A percentile compares a stretch with the other conserved stretches of the same genome.
phyloP scores from a whole-genome alignment of 495 filamentous ascomycete species.

The Bryoglossum gracile region DNA sequence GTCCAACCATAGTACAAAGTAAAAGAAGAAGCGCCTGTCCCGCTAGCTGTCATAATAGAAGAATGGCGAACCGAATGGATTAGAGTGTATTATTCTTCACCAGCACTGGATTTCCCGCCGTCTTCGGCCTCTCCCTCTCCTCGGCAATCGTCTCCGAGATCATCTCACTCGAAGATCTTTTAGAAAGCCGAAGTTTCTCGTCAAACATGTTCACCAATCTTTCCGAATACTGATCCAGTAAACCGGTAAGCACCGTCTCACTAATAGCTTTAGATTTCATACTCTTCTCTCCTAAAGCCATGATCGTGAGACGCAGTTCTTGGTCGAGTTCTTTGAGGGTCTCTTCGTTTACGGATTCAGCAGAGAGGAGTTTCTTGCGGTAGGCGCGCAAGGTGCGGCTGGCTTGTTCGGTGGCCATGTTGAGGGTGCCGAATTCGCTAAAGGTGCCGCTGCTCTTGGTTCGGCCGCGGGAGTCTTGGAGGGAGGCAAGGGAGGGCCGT shows the following conservation, averaged over 20 bases:
- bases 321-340: conserved; percentile 66
- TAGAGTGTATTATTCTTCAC: not conserved
- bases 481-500: conserved; percentile 50
- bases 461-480: conserved; percentile 49
- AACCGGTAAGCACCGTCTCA: conserved; percentile 51
- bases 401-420: conserved; percentile 70
- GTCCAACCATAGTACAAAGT: too few species aligned
- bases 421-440: conserved; percentile 55
- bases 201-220: conserved; percentile 62
- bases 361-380: conserved; percentile 68
- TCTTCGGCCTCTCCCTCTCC: conserved; percentile 20
- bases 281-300: conserved; percentile 56
- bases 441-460: conserved; percentile 43
- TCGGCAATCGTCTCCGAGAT: too few species aligned
- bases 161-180: conserved; percentile 10
- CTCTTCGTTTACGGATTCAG: conserved; percentile 55
- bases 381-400: conserved; percentile 74
- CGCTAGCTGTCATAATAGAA: not conserved
- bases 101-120: conserved; percentile 13
- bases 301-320: conserved; percentile 68
- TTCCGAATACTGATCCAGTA: conserved; percentile 68
- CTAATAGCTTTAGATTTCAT: conserved; percentile 43
- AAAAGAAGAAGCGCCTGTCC: not conserved
- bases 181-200: conserved; percentile 49
- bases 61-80: too few species aligned